phyloP scores from a whole-genome alignment of 192 early-diverging fungal species.

The Entrophospora sp. region DNA sequence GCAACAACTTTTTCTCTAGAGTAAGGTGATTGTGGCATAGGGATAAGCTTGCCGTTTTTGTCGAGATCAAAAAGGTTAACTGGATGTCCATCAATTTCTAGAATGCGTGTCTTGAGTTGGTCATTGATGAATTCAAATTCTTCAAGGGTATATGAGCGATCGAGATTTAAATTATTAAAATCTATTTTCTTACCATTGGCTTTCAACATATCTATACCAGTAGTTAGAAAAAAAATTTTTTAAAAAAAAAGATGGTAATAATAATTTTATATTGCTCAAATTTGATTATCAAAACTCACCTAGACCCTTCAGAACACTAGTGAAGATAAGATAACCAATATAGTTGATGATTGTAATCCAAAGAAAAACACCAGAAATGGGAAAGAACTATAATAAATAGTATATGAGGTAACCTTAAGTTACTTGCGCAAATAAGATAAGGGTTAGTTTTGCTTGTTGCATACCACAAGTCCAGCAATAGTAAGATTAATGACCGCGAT shows the following conservation, averaged over 20 bases:
- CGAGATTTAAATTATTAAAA: slow-evolving; percentile 5
- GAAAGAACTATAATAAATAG: not conserved
- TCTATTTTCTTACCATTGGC: not conserved
- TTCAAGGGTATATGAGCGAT: slow-evolving; percentile 16
- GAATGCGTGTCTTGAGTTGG: slow-evolving; percentile 2
- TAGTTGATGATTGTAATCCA: slow-evolving; percentile 2
- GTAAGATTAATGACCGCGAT: not conserved
- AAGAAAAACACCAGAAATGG: not conserved
- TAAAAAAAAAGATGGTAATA: not conserved
- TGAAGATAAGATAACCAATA: not conserved
- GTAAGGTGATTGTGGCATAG: slow-evolving; percentile 1
- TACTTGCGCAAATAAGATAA: not conserved
- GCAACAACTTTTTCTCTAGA: slow-evolving; percentile 3
- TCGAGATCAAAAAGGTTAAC: slow-evolving; percentile 20
- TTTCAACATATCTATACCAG: not conserved
- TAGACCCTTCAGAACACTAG: not conserved
- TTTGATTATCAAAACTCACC: not conserved
- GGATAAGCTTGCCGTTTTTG: slow-evolving; percentile 15
- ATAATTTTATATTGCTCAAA: not conserved
- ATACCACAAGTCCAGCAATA: slow-evolving; percentile 1
- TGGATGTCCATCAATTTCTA: slow-evolving; percentile 13
- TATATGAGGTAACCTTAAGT: not conserved
- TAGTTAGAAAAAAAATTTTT: not conserved
- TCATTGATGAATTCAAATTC: slow-evolving; percentile 17
- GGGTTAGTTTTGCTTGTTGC: not conserved